These are phyloP conservation scores for Albophoma yamanashiensis DNA, from an alignment of 2,329 filamentous ascomycete genomes.

Conservation along the genomic window DNA sequence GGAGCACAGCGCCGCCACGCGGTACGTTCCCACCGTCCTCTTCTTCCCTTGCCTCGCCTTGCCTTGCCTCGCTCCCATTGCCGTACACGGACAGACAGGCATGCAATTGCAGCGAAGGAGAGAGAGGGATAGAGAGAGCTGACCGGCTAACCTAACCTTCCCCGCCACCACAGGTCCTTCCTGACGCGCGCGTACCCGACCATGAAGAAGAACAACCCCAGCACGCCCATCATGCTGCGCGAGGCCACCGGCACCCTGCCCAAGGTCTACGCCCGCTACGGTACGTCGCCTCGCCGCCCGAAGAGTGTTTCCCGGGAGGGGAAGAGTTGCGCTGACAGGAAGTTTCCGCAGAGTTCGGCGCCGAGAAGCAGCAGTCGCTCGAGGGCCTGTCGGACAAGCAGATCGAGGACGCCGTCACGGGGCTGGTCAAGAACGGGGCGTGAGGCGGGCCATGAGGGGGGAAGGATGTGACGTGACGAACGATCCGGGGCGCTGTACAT, in stretches of 20 bases:
- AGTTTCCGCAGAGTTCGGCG: constrained; percentile 36
- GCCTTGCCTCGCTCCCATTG: too few species aligned
- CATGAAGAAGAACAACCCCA: constrained; percentile 99
- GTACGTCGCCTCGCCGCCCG: constrained; percentile 33
- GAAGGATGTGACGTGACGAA: background rate
- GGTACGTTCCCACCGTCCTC: constrained; percentile 44
- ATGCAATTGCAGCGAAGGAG: background rate
- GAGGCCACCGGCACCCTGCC: constrained; percentile 80
- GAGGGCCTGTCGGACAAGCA: constrained; percentile 51
- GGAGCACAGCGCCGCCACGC: constrained; percentile 77
- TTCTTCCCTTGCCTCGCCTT: too few species aligned
- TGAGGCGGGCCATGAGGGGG: too few species aligned
- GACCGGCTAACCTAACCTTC: too few species aligned
- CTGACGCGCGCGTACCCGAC: constrained; percentile 85
- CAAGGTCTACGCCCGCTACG: constrained; percentile 85
- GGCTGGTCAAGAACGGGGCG: constrained; percentile 33
- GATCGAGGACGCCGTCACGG: constrained; percentile 47
- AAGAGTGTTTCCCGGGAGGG: too few species aligned
- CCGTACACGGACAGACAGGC: background rate
- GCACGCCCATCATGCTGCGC: constrained; percentile 86
- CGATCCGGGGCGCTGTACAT: background rate
- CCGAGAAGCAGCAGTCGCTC: constrained; percentile 46
- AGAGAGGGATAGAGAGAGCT: background rate
- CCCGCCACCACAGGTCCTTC: constrained; percentile 76
- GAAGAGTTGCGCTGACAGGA: constrained; percentile 7